Conservation (phyloP, 2,329 filamentous ascomycete genomes). For the Aspergillus floridensis region DNA sequence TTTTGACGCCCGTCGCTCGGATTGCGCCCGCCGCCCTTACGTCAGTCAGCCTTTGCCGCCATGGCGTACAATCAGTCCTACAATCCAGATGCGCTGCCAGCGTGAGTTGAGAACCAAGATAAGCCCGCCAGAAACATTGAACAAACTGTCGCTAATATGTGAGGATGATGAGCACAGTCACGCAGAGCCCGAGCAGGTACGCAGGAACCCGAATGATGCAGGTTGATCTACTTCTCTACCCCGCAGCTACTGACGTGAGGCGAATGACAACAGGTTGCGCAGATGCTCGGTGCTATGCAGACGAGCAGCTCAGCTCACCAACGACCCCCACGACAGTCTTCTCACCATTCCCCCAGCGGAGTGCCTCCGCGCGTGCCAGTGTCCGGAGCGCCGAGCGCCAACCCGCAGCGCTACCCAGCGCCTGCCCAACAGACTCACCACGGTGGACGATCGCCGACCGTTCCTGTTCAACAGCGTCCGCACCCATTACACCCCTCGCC, state of each 20-base stretch:
- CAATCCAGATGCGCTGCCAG: slow-evolving; percentile 92
- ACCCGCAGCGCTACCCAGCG: slow-evolving; percentile 17
- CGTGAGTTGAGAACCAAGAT: slow-evolving; percentile 56
- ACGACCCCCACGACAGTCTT: slow-evolving; percentile 28
- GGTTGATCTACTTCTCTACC: slow-evolving; percentile 3
- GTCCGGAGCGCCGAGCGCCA: slow-evolving; percentile 21
- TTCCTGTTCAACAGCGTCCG: slow-evolving; percentile 28
- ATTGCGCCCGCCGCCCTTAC: slow-evolving; percentile 19
- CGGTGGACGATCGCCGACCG: slow-evolving; percentile 19
- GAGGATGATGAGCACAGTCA: slow-evolving; percentile 51
- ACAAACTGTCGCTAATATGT: slow-evolving; percentile 18
- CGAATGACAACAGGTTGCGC: slow-evolving; percentile 39
- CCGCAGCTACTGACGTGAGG: slow-evolving; percentile 7
- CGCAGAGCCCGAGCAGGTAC: slow-evolving; percentile 70
- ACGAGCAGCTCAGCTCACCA: slow-evolving; percentile 28
- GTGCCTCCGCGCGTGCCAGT: slow-evolving; percentile 28
- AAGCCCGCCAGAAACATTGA: neutral
- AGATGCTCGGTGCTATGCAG: slow-evolving; percentile 42
- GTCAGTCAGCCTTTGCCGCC: slow-evolving; percentile 29
- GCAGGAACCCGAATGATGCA: slow-evolving; percentile 11
- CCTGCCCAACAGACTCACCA: slow-evolving; percentile 19
- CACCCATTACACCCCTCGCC: slow-evolving; percentile 44
- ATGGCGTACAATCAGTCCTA: slow-evolving; percentile 96
- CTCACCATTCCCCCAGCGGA: slow-evolving; percentile 22
- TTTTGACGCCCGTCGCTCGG: neutral